Conservation (phyloP, 768 basidiomycete genomes). For the Leccinum variicolor region DNA sequence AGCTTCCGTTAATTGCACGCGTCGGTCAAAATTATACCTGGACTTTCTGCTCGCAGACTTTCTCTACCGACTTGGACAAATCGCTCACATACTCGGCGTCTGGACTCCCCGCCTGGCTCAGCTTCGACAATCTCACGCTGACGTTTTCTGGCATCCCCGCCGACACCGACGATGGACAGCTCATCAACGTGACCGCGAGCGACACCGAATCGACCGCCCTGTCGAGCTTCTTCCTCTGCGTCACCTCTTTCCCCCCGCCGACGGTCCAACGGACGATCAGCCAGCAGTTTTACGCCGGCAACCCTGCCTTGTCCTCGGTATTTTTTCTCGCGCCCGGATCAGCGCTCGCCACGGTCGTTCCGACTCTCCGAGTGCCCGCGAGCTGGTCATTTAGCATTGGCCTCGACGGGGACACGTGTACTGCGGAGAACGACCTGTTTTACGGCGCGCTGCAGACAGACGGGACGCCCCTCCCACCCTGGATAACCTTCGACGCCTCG, state of each 20-base stretch:
- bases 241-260: slow-evolving; percentile 53
- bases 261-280: slow-evolving; percentile 49
- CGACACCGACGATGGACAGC: slow-evolving; percentile 56
- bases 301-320: slow-evolving; percentile 72
- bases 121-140: slow-evolving; percentile 57
- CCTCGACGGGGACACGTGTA: slow-evolving; percentile 63
- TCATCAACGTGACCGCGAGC: slow-evolving; percentile 61
- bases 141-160: slow-evolving; percentile 73
- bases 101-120: slow-evolving; percentile 70
- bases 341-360: slow-evolving; percentile 47
- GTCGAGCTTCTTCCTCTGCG: slow-evolving; percentile 53
- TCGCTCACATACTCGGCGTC: slow-evolving; percentile 51
- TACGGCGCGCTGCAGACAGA: slow-evolving; percentile 65
- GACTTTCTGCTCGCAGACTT: slow-evolving; percentile 65
- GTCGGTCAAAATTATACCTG: slow-evolving; percentile 62
- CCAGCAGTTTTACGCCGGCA: slow-evolving; percentile 58
- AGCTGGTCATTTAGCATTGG: slow-evolving; percentile 92
- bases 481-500: slow-evolving; percentile 68
- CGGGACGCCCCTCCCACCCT: slow-evolving; percentile 68
- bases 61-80: slow-evolving; percentile 44
- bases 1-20: slow-evolving; percentile 79
- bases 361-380: slow-evolving; percentile 70
- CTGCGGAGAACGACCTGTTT: slow-evolving; percentile 44
- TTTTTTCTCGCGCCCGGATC: slow-evolving; percentile 61
- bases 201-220: slow-evolving; percentile 50